phyloP scores from a whole-genome alignment of 2,329 filamentous ascomycete genomes.

The Juglanconis oblonga region DNA sequence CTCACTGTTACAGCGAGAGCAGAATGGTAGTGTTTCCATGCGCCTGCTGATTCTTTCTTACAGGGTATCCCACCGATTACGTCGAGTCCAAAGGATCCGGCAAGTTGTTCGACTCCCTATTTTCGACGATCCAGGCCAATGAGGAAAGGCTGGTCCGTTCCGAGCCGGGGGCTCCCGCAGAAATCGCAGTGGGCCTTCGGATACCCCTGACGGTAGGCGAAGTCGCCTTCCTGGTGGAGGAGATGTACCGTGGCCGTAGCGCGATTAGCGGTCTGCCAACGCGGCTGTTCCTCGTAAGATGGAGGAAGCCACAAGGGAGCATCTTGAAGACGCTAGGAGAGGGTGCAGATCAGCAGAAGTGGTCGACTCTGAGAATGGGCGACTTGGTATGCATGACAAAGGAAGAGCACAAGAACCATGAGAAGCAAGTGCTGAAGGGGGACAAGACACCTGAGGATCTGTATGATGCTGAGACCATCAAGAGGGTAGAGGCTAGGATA shows the following conservation, averaged over 20 bases:
- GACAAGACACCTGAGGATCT: slow-evolving; percentile 66
- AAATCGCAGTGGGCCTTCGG: slow-evolving; percentile 67
- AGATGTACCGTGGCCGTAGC: slow-evolving; percentile 82
- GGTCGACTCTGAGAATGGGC: slow-evolving; percentile 62
- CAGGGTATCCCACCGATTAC: slow-evolving; percentile 82
- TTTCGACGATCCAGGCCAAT: slow-evolving; percentile 69
- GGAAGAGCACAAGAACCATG: slow-evolving; percentile 79
- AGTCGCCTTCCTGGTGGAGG: slow-evolving; percentile 83
- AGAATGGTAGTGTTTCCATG: too few relatives aligned
- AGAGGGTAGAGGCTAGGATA: slow-evolving; percentile 63
- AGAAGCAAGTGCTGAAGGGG: slow-evolving; percentile 73
- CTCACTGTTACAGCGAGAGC: neutral
- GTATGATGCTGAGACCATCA: slow-evolving; percentile 67
- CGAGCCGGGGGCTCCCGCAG: slow-evolving; percentile 40
- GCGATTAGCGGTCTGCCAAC: slow-evolving; percentile 79
- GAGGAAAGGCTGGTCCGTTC: slow-evolving; percentile 72
- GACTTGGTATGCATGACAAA: slow-evolving; percentile 91
- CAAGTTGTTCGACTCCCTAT: slow-evolving; percentile 86
- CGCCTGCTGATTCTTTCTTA: too few relatives aligned
- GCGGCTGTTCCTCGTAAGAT: slow-evolving; percentile 74
- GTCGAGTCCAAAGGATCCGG: slow-evolving; percentile 76
- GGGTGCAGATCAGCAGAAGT: slow-evolving; percentile 71
- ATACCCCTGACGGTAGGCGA: slow-evolving; percentile 76
- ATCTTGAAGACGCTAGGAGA: slow-evolving; percentile 61
- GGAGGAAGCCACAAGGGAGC: slow-evolving; percentile 63